Evolutionary conservation across 2,329 filamentous ascomycete genomes (phyloP).

Genomic region (Alternaria triticina): DNA sequence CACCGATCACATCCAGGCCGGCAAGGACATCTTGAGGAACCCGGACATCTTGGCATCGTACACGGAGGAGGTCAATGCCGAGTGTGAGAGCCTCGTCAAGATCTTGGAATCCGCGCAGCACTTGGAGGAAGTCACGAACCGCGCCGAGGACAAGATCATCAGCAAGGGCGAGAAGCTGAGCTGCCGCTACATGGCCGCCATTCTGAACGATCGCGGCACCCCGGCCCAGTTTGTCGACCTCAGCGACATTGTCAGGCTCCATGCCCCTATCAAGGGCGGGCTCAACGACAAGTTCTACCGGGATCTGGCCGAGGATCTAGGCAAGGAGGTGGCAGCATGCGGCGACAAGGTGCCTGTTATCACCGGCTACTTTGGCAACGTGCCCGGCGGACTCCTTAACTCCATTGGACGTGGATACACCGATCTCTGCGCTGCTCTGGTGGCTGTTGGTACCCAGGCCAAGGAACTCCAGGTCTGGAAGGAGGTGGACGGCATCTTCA

Average conservation of each 20-base stretch:
- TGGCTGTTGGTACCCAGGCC: slow-evolving; percentile 86
- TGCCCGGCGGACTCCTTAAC: slow-evolving; percentile 88
- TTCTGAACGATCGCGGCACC: slow-evolving; percentile 81
- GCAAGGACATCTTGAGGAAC: slow-evolving; percentile 56
- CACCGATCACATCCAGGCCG: slow-evolving; percentile 79
- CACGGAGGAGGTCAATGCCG: slow-evolving; percentile 70
- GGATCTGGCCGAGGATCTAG: slow-evolving; percentile 51
- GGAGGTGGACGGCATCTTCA: slow-evolving; percentile 96
- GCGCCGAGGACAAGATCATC: slow-evolving; percentile 74
- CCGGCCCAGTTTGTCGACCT: slow-evolving; percentile 91
- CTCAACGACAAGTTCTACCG: slow-evolving; percentile 57
- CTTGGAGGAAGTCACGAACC: slow-evolving; percentile 58
- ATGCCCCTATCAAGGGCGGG: slow-evolving; percentile 40
- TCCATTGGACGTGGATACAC: slow-evolving; percentile 96
- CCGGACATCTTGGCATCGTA: slow-evolving; percentile 60
- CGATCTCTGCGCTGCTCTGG: slow-evolving; percentile 90
- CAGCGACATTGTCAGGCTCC: slow-evolving; percentile 77
- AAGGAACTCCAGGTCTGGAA: slow-evolving; percentile 97
- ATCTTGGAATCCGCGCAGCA: slow-evolving; percentile 70
- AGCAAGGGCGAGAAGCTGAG: slow-evolving; percentile 96
- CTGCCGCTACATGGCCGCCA: slow-evolving; percentile 85
- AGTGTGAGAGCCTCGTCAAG: slow-evolving; percentile 82
- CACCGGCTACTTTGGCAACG: slow-evolving; percentile 93
- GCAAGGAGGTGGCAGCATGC: slow-evolving; percentile 51
- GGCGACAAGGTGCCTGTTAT: slow-evolving; percentile 57